Conservation (phyloP, 2,329 filamentous ascomycete genomes). For the Cladobotryum protrusum region DNA sequence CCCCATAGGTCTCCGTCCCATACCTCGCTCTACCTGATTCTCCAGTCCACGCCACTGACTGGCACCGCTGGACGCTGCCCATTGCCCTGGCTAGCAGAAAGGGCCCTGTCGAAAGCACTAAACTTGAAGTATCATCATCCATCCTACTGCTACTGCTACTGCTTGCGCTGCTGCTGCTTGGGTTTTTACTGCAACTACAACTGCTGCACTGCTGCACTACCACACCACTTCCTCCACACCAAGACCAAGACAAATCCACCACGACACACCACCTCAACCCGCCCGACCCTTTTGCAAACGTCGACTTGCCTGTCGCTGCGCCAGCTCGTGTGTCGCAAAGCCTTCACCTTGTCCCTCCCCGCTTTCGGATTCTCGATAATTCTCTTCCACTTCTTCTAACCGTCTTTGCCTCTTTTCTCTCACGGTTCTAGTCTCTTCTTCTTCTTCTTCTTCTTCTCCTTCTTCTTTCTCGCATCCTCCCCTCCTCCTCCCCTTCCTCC, state of each 20-base stretch:
- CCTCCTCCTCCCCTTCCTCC: background rate
- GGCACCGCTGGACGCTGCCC: background rate
- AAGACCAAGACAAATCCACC: no score
- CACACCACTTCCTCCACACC: no score
- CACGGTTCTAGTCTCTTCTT: background rate
- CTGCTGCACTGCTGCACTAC: no score
- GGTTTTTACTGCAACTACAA: background rate
- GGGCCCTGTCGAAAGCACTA: no score
- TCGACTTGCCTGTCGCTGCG: constrained; percentile 8
- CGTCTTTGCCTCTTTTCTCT: background rate
- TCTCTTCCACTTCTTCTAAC: background rate
- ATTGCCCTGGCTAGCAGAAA: background rate
- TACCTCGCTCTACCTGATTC: no score
- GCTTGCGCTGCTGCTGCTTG: constrained; percentile 3
- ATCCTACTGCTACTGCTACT: background rate
- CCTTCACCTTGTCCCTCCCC: constrained; percentile 2
- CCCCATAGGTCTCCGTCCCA: constrained; percentile 5
- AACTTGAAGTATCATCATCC: background rate
- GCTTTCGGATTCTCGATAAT: background rate
- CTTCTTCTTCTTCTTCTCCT: background rate
- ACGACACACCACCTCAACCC: background rate
- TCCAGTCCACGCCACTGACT: constrained; percentile 6
- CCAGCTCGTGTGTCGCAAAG: background rate
- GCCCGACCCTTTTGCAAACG: constrained; percentile 11
- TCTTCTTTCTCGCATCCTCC: background rate